Percentiles rank a stretch among this genome's conserved stretches.
Evolutionary conservation across 202 grass and related monocot genomes (phyloP).

Genomic region (Schoenoplectus tabernaemontani): DNA sequence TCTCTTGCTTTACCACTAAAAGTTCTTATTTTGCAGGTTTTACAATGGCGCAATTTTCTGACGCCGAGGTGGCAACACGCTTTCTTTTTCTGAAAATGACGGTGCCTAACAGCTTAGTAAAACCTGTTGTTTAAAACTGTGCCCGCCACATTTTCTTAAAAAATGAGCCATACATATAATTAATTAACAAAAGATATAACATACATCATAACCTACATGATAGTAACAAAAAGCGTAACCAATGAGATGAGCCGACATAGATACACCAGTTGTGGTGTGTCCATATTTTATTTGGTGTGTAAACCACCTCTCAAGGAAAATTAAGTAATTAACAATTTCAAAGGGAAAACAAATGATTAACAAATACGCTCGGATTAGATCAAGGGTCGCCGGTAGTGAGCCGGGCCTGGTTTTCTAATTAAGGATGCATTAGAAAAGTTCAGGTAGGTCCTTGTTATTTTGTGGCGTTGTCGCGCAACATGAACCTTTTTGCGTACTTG

Average conservation of each 20-base stretch:
- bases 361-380: background rate
- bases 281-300: background rate
- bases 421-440: background rate
- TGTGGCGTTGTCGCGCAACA: background rate
- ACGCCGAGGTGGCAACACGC: background rate
- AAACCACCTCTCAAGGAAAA: background rate
- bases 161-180: background rate
- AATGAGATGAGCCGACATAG: conserved; percentile 18
- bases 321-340: background rate
- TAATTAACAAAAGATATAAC: background rate
- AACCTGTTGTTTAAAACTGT: background rate
- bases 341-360: background rate
- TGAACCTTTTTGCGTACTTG: background rate
- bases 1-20: too few relatives aligned
- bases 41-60: background rate
- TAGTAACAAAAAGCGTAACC: conserved; percentile 16
- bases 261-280: background rate
- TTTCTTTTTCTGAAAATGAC: conserved; percentile 1
- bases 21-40: background rate
- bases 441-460: background rate
- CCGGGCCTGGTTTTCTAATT: background rate
- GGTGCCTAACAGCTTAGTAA: background rate
- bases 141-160: background rate
- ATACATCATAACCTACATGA: conserved; percentile 12
- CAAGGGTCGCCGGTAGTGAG: background rate